Percentiles rank a stretch among this genome's conserved stretches.
Evolutionary conservation across 176 grass and related monocot species (phyloP).

Genomic region (Luzula sylvatica): DNA sequence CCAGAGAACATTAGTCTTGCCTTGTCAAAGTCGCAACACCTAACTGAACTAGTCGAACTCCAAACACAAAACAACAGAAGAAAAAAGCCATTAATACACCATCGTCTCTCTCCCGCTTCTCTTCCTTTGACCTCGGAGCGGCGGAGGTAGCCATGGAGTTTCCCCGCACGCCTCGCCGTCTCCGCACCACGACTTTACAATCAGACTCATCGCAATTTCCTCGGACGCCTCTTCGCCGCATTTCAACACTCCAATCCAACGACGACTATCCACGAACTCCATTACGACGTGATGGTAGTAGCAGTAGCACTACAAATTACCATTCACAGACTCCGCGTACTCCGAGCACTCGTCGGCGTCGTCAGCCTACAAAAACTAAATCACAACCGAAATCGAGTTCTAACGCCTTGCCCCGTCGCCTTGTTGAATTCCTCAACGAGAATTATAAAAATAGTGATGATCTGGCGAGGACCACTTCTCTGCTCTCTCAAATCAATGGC

Average conservation of each 20-base stretch:
- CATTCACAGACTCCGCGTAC: background rate
- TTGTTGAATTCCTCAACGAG: background rate
- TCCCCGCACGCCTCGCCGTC: background rate
- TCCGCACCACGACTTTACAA: background rate
- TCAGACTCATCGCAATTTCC: background rate
- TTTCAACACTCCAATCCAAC: background rate
- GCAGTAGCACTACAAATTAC: no score
- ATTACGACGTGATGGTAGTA: background rate
- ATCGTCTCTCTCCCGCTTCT: no score
- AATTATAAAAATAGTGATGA: conserved; percentile 10
- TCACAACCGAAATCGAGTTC: background rate
- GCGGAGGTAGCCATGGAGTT: no score
- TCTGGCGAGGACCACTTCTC: background rate
- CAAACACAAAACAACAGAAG: background rate
- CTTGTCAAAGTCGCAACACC: background rate
- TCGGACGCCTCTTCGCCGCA: background rate
- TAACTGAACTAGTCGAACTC: background rate
- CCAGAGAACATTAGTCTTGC: background rate
- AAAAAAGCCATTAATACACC: no score
- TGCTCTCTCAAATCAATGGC: conserved; percentile 4
- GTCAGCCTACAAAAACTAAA: background rate
- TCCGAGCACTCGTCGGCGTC: background rate
- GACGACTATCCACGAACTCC: background rate
- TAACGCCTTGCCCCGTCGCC: background rate
- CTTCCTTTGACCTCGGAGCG: no score